Evolutionary conservation across 208 protist genomes (phyloP).

Genomic region (Lotmaria passim): DNA sequence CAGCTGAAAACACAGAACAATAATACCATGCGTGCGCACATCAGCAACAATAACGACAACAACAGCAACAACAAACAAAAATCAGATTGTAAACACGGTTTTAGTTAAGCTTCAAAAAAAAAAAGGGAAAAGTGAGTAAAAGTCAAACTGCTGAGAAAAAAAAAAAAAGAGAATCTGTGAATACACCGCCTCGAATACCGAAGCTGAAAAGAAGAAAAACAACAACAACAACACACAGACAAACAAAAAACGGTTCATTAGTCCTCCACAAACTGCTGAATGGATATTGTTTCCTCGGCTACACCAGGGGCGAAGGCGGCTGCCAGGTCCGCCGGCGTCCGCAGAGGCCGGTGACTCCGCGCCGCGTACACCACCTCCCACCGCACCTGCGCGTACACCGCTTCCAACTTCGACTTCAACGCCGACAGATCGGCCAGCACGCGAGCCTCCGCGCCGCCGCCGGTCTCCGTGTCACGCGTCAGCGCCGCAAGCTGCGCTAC

Average conservation of each 20-base stretch:
- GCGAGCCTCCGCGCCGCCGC: background rate
- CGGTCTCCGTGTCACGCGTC: background rate
- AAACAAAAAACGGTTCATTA: slow-evolving; percentile 8
- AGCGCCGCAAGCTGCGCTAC: slow-evolving; percentile 8
- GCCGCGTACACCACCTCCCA: slow-evolving; percentile 77
- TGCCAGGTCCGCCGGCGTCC: slow-evolving; percentile 60
- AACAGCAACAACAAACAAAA: too few species aligned
- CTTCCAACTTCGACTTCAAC: slow-evolving; percentile 22
- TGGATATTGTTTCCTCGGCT: slow-evolving; percentile 67
- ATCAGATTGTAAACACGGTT: too few species aligned
- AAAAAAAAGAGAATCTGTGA: slow-evolving; percentile 3
- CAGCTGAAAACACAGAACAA: too few species aligned
- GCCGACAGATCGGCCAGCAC: background rate
- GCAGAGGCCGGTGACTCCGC: slow-evolving; percentile 47
- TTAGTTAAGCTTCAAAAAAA: too few species aligned
- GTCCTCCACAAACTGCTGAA: slow-evolving; percentile 79
- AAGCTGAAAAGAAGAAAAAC: background rate
- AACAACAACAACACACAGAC: slow-evolving; percentile 5
- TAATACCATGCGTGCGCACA: too few species aligned
- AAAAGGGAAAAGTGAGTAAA: too few species aligned
- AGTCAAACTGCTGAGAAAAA: background rate
- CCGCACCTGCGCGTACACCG: slow-evolving; percentile 32
- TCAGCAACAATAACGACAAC: too few species aligned
- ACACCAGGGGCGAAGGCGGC: slow-evolving; percentile 56
- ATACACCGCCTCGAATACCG: background rate